Evolutionary conservation across 1,284 basidiomycete genomes (phyloP).

Genomic region (Takashimella koratensis): DNA sequence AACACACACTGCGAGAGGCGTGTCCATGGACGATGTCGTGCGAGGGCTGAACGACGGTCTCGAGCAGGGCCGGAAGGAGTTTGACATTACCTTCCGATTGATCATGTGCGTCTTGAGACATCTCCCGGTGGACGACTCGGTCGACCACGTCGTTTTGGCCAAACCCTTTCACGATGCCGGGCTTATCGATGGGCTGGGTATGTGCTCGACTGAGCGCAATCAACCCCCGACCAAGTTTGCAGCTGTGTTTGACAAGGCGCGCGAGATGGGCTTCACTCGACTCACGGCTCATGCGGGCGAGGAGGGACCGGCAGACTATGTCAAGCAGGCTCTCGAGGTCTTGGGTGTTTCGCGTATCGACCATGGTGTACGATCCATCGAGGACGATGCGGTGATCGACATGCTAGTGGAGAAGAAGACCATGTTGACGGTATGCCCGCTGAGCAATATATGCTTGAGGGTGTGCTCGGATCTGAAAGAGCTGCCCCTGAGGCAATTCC

Average conservation of each 20-base stretch:
- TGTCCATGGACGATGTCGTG: constrained; percentile 18
- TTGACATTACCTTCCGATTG: constrained; percentile 22
- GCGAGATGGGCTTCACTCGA: constrained; percentile 14
- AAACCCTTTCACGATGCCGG: constrained; percentile 17
- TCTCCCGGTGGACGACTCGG: constrained; percentile 13
- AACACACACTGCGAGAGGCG: constrained; percentile 20
- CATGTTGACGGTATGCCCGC: constrained; percentile 23
- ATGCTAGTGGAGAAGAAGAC: constrained; percentile 14
- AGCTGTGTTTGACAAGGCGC: constrained; percentile 17
- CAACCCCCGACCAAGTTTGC: constrained; percentile 24
- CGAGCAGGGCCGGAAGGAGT: constrained; percentile 15
- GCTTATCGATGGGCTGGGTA: constrained; percentile 20
- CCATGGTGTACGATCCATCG: constrained; percentile 24
- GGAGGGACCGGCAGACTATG: constrained; percentile 24
- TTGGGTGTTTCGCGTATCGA: constrained; percentile 26
- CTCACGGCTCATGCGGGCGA: constrained; percentile 29
- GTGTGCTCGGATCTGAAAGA: constrained; percentile 17
- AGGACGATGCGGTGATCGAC: constrained; percentile 20
- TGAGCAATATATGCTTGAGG: constrained; percentile 21
- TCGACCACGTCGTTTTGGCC: constrained; percentile 16
- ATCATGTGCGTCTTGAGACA: constrained; percentile 26
- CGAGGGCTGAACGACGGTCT: constrained; percentile 21
- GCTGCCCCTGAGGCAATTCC: constrained; percentile 20
- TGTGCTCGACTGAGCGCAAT: constrained; percentile 19
- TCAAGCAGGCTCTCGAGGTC: constrained; percentile 15